A percentile compares a stretch with the other conserved stretches of the same genome.
Evolutionary conservation across 768 basidiomycete species (phyloP).

Genomic region (Austroboletus festivus): DNA sequence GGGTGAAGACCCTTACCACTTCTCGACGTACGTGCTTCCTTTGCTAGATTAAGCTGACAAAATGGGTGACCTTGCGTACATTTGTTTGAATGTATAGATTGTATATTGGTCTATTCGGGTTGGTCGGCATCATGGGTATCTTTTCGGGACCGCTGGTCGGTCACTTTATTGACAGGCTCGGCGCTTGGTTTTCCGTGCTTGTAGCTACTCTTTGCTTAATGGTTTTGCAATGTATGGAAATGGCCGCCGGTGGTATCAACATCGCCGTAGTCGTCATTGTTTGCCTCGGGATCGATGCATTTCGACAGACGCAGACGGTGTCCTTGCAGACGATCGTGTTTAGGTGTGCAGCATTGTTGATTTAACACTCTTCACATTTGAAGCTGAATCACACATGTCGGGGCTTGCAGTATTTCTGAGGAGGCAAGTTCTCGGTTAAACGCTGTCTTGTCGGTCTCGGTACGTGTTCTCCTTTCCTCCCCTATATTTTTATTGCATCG

Average conservation of each 20-base stretch:
- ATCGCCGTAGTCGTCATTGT: conserved; percentile 39
- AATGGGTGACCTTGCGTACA: too few species aligned
- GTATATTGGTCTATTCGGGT: conserved; percentile 46
- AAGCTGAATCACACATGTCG: not conserved
- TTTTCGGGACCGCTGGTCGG: conserved; percentile 27
- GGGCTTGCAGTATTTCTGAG: conserved; percentile 24
- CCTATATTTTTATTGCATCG: not conserved
- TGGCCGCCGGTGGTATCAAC: conserved; percentile 36
- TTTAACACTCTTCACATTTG: too few species aligned
- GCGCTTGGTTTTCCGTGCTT: conserved; percentile 43
- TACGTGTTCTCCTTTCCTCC: conserved; percentile 8
- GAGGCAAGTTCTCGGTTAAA: conserved; percentile 30
- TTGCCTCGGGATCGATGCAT: conserved; percentile 41
- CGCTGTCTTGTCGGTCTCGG: conserved; percentile 27
- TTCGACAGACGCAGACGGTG: conserved; percentile 40
- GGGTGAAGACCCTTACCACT: conserved; percentile 39
- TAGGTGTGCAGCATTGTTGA: conserved; percentile 12
- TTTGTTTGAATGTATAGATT: conserved; percentile 5
- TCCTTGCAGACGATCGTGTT: conserved; percentile 28
- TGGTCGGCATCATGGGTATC: conserved; percentile 43
- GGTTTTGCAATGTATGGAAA: conserved; percentile 31
- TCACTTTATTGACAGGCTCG: conserved; percentile 29
- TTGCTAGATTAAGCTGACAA: too few species aligned
- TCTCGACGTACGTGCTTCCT: conserved; percentile 27
- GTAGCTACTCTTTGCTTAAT: conserved; percentile 31